Evolutionary conservation across 441 rosid species (phyloP), one percentile per base, ranked within the genome.

Genomic region (Gossypium aridum): DNA sequence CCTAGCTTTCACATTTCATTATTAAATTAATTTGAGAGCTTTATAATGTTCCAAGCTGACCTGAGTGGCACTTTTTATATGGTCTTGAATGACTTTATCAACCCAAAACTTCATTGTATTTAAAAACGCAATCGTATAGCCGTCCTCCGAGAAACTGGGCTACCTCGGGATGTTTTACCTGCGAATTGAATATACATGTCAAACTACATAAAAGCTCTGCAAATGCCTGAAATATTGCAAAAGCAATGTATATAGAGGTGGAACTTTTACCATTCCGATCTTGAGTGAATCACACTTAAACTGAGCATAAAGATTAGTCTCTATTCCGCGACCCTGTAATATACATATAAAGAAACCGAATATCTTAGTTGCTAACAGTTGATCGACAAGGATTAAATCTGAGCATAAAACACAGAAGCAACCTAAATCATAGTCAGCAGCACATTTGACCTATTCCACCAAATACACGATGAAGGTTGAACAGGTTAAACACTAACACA

Each of bases 151-250:
- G 95, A 84, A 96, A 96, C 86, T 96, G 93, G 17, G 97, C 97
- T 76, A 96, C 99, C 80, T 96, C 99, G 13, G 84, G 86, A 86
- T 96, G 99, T 79, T 96, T 96, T 75, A 96, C 98, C 99, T 96
- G 87, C 77, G 19, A 60, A 56, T 71, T 78, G 26, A 60, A 56
- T 71, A 34, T 45, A 73, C 70, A 45, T 31, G 61, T 14, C n/a
- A 61, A 72, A 7, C 7, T 19, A 20, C 61, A 56, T 56, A 74
- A 43, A 20, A 19, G 63, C 47, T 61, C 25, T 51, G 23, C 55
- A 23, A 39, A 12, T 19, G 3, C 16, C 62, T 31, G 71, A 53
- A 73, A 51, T 73, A 51, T 10, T 20, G 54, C 55, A 12, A 66
- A 66, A 66, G 37, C 63, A 74, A 13, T 7, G n/a, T 2, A 45